Conservation (phyloP, 345 rosid genomes). For the thale cress (Arabidopsis thaliana) region DNA sequence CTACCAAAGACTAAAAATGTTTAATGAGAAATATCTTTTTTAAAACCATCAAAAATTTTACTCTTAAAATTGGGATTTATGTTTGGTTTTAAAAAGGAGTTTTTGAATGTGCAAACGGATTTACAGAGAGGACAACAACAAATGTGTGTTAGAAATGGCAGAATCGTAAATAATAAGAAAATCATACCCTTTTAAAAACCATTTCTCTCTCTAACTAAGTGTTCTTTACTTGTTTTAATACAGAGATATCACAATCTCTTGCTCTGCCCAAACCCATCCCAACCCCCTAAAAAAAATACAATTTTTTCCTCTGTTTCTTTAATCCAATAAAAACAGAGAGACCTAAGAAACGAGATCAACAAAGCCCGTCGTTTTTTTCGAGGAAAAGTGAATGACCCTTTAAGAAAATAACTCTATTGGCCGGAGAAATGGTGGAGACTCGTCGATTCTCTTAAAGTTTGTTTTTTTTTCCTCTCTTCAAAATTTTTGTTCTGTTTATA, state of each 20-base stretch:
- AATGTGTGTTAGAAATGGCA: constrained; percentile 37
- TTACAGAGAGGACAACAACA: constrained; percentile 31
- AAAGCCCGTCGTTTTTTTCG: constrained; percentile 40
- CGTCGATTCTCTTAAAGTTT: constrained; percentile 39
- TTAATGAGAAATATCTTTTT: neutral
- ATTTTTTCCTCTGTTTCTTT: constrained; percentile 45
- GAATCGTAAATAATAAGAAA: constrained; percentile 20
- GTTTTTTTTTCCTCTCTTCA: neutral
- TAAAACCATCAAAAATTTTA: neutral
- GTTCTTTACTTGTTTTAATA: constrained; percentile 23
- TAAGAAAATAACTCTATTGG: constrained; percentile 33
- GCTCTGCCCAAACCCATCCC: constrained; percentile 51
- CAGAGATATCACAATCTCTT: constrained; percentile 42
- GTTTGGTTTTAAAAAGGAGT: neutral
- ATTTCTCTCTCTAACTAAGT: neutral
- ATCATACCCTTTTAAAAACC: constrained; percentile 24
- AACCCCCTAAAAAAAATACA: constrained; percentile 34
- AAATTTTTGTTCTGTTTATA: constrained; percentile 37
- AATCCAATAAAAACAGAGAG: constrained; percentile 43
- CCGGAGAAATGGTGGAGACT: constrained; percentile 24
- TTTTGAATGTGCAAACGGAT: constrained; percentile 43
- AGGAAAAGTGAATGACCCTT: constrained; percentile 36
- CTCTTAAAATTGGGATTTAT: neutral
- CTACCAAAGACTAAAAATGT: neutral
- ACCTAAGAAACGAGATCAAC: constrained; percentile 40